phyloP scores from a whole-genome alignment of 2,329 filamentous ascomycete genomes.

The Aspergillus ibericus region DNA sequence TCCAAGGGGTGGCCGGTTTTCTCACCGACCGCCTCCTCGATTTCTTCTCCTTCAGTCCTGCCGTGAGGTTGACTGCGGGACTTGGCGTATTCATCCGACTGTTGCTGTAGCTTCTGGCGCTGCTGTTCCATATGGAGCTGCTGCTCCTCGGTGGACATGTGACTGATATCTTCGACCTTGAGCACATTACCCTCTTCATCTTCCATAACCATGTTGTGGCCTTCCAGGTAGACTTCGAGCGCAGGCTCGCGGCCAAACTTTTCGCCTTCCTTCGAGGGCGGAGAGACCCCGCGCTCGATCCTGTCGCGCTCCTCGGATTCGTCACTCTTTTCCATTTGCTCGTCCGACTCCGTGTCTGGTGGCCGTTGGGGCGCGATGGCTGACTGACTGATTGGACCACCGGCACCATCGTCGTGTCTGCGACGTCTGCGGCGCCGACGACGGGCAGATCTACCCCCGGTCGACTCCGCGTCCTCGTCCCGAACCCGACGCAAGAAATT shows the following conservation, averaged over 20 bases:
- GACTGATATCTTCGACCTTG: constrained; percentile 56
- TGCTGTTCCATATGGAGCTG: constrained; percentile 57
- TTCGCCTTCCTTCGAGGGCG: constrained; percentile 32
- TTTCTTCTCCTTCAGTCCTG: constrained; percentile 47
- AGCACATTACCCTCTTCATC: constrained; percentile 85
- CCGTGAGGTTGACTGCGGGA: constrained; percentile 46
- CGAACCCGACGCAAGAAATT: constrained; percentile 78
- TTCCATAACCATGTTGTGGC: constrained; percentile 75
- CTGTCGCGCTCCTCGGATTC: constrained; percentile 31
- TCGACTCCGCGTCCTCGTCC: constrained; percentile 66
- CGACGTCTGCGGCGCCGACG: constrained; percentile 57
- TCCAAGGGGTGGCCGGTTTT: constrained; percentile 35
- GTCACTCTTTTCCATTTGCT: constrained; percentile 24
- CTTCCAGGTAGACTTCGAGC: constrained; percentile 78
- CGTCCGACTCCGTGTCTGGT: constrained; percentile 34
- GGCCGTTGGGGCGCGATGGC: constrained; percentile 71
- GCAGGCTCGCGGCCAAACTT: constrained; percentile 37
- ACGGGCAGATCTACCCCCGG: constrained; percentile 58
- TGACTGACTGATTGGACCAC: constrained; percentile 85
- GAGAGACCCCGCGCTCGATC: constrained; percentile 42
- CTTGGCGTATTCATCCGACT: constrained; percentile 46
- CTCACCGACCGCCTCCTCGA: constrained; percentile 39
- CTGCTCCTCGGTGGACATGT: constrained; percentile 57
- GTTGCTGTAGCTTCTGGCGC: constrained; percentile 53
- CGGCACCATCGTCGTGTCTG: constrained; percentile 70